A percentile compares a stretch with the other conserved stretches of the same genome.
Conservation (phyloP, 345 rosid species). For the Salix brachista region DNA sequence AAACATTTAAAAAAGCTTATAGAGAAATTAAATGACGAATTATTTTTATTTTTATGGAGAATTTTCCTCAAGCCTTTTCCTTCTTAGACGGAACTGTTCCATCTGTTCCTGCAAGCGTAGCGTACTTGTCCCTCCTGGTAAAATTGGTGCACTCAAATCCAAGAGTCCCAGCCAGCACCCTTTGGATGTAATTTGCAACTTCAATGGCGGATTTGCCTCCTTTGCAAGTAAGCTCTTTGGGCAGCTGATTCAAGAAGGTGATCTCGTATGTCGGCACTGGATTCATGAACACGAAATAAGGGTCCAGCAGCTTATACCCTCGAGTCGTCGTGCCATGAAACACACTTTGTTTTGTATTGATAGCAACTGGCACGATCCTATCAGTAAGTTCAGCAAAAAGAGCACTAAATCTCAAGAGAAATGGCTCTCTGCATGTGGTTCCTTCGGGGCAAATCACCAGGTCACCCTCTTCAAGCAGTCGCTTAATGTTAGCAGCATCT, state of each 20-base stretch:
- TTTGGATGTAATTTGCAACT: slow-evolving; percentile 85
- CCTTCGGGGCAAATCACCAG: slow-evolving; percentile 94
- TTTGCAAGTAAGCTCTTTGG: slow-evolving; percentile 64
- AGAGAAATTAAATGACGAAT: background rate
- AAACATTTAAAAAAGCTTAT: background rate
- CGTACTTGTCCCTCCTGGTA: slow-evolving; percentile 92
- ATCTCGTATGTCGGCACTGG: slow-evolving; percentile 85
- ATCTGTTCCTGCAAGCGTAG: slow-evolving; percentile 83
- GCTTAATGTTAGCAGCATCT: slow-evolving; percentile 73
- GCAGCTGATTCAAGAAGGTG: slow-evolving; percentile 83
- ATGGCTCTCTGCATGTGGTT: slow-evolving; percentile 91
- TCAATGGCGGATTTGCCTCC: slow-evolving; percentile 86
- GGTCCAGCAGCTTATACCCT: slow-evolving; percentile 77
- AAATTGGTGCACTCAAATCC: slow-evolving; percentile 89
- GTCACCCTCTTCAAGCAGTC: slow-evolving; percentile 80
- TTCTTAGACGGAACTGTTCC: slow-evolving; percentile 64
- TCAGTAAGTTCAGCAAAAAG: slow-evolving; percentile 87
- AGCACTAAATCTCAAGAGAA: slow-evolving; percentile 81
- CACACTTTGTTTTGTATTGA: slow-evolving; percentile 68
- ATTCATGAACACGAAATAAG: slow-evolving; percentile 90
- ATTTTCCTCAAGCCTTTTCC: slow-evolving; percentile 21
- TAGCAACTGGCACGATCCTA: slow-evolving; percentile 84
- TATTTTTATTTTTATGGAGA: background rate
- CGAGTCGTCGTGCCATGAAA: slow-evolving; percentile 81
- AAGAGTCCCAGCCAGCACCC: slow-evolving; percentile 74